Evolutionary conservation across 1,284 basidiomycete genomes (phyloP), one percentile per base, ranked within the genome.

Genomic region (Puccinia sorghi): DNA sequence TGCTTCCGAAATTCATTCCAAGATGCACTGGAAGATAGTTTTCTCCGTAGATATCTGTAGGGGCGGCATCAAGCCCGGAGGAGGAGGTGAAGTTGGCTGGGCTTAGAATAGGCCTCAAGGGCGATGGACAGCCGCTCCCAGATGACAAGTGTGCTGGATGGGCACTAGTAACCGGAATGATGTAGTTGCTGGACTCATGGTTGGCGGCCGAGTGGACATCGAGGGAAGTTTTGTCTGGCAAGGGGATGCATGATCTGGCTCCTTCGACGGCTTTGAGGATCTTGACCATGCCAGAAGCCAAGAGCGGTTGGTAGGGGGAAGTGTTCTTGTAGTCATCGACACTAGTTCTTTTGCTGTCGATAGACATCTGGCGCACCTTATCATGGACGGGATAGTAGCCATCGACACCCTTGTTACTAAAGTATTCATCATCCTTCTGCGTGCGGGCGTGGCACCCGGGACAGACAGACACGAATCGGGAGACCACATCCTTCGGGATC

Each of bases 401-500:
- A 43, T 79, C 76, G 41, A 27, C 6, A 25, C 69, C 76, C 22
- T 72, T 79, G 43, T 54, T 64, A 39, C 67, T 72, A 37, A 79
- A 79, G n/a, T 71, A 79, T 20, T 52, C 56, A 20, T 79, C 76
- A 54, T 79, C 76, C 39, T 79, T 79, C 39, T 79, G 67, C 2
- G 76, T 79, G 32, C 76, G 76, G 50, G 76, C 76, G n/a, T 79
- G 76, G 81, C 92, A 93, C 12, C 90, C 89, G 11, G 91, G 91
- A 83, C 91, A 93, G 37, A 87, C 87, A 83, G 89, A 89, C 83
- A 92, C 89, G 82, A 92, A 93, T 79, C 88, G 88, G 9, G 90
- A 88, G 70, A 92, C 88, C 67, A 93, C 88, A 82, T 90, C 90
- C 84, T 91, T 92, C 17, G 92, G 91, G 57, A 93, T 88, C 89